Evolutionary conservation across 208 protist genomes (phyloP).

Genomic region (Angomonas deanei): DNA sequence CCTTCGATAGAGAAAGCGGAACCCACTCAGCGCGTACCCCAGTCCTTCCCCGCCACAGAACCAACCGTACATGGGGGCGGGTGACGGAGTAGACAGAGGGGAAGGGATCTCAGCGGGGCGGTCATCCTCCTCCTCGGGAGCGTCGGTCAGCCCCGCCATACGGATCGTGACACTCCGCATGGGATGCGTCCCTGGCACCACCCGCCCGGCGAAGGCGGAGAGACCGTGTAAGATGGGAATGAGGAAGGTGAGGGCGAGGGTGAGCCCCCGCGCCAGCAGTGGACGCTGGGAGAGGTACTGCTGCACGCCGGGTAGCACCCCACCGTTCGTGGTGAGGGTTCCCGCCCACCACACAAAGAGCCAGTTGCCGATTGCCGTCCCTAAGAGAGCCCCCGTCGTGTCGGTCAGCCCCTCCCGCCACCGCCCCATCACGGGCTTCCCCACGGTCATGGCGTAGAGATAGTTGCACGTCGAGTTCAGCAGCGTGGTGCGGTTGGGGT

Average conservation of each 20-base stretch:
- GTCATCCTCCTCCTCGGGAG: no score
- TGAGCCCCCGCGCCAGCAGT: neutral
- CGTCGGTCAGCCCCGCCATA: neutral
- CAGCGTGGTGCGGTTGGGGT: constrained; percentile 7
- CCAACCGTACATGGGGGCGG: constrained; percentile 3
- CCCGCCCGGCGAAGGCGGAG: neutral
- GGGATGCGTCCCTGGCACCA: neutral
- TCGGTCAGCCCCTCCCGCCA: constrained; percentile 7
- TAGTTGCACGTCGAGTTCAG: constrained; percentile 12
- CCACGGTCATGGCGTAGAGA: constrained; percentile 3
- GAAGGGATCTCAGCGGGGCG: no score
- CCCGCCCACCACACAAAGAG: neutral
- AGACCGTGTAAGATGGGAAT: neutral
- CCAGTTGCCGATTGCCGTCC: constrained; percentile 7
- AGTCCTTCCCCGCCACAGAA: constrained; percentile 38
- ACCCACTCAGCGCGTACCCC: constrained; percentile 44
- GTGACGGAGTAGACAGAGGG: no score
- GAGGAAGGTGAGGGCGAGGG: neutral
- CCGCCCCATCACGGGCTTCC: neutral
- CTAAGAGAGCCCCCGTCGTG: constrained; percentile 1
- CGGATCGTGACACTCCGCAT: neutral
- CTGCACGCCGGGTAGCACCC: neutral
- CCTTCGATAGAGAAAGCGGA: constrained; percentile 31
- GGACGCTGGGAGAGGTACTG: neutral
- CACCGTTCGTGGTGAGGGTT: constrained; percentile 3